Evolutionary conservation across 495 filamentous ascomycete genomes (phyloP), one percentile per base, ranked within the genome.

Genomic region (Neurospora sublineolata): DNA sequence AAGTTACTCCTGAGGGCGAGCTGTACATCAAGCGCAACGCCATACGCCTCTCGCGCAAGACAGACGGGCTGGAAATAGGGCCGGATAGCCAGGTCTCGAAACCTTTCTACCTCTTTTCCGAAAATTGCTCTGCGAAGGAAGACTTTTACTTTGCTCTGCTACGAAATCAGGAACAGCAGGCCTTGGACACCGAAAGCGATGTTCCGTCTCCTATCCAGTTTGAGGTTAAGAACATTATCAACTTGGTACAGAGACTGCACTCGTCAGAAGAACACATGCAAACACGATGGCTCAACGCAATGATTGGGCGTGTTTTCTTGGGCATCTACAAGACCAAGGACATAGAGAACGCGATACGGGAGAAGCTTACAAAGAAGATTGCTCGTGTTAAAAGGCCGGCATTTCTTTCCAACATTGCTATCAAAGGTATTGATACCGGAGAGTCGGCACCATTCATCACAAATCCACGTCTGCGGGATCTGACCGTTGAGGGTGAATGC

Each of bases 111-210:
- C 82, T 99, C 1, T 99, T 97, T 80, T 97, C 93, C 0, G 93
- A 97, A 68, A 96, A 96, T 73, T 90, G 92, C 76, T 97, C 93
- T 0, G 92, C 94, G 27, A 98, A 99, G 81, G 95, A 99, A 78
- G 95, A 99, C 75, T 98, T 99, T 83, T 99, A 99, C 79, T 92
- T 96, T 79, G 92, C 94, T 23, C 85, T 99, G 74, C 85, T 99
- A 18, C 87, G 91, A 72, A 95, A 94, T 73, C 93, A 97, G 77
- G 89, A 93, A 68, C 89, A 88, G 75, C 52, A 64, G 52, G 84
- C 85, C 27, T 82, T 86, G 69, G 81, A 87, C 52, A 82, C 85
- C 8, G 80, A 83, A 23, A 84, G 88, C 68, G 84, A 83, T 14
- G 87, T 90, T 0, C 94, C 94, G 8, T 85, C 85, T 39, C 91